These are phyloP conservation scores for Metrosideros polymorpha DNA, from an alignment of 441 rosid species.

Conservation along the genomic window DNA sequence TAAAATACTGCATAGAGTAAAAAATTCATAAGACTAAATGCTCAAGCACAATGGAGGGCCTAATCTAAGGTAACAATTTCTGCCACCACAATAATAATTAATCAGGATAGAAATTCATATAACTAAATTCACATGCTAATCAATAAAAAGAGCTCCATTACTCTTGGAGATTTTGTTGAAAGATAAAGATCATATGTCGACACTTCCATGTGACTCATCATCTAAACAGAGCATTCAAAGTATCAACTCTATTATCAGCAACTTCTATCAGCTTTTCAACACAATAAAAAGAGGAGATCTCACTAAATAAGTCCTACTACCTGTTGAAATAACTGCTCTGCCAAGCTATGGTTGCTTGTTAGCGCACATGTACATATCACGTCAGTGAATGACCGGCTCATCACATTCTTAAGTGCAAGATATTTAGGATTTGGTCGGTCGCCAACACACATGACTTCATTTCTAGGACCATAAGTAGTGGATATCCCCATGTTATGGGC, in stretches of 20 bases:
- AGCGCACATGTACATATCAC: conserved; percentile 60
- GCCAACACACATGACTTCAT: conserved; percentile 12
- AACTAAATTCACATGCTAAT: not conserved
- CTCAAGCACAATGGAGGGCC: not conserved
- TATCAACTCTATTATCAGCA: not conserved
- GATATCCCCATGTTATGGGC: not conserved
- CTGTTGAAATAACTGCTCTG: conserved; percentile 69
- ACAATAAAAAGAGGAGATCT: not conserved
- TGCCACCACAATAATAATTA: not conserved
- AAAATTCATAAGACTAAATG: not conserved
- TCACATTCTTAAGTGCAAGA: conserved; percentile 18
- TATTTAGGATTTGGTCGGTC: conserved; percentile 11
- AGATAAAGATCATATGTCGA: not conserved
- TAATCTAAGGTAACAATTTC: not conserved
- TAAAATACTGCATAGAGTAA: not conserved
- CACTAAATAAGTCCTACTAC: conserved; percentile 21
- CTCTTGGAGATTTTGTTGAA: not conserved
- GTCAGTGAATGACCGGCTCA: conserved; percentile 53
- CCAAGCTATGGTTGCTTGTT: conserved; percentile 41
- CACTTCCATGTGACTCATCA: not conserved
- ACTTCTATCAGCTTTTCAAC: not conserved
- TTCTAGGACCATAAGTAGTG: not conserved
- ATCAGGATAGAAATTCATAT: not conserved
- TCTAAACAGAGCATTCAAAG: not conserved
- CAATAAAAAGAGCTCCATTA: not conserved